Percentiles rank a stretch among this genome's conserved stretches.
Conservation (phyloP, 1,284 basidiomycete genomes). For the Gymnopus androsaceus region DNA sequence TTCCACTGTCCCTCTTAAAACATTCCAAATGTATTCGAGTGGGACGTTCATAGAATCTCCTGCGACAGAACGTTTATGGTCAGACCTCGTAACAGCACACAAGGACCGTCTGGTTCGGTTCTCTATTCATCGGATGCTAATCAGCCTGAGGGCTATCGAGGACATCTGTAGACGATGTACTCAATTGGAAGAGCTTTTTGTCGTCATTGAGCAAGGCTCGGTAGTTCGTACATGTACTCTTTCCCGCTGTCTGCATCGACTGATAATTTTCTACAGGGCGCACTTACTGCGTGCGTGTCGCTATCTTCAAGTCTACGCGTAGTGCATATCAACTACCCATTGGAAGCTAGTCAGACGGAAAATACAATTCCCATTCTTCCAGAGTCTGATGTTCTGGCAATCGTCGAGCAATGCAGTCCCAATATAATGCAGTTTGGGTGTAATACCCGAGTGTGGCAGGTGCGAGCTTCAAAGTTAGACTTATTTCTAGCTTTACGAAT, state of each 20-base stretch:
- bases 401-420: constrained; percentile 43
- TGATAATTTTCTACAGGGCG: constrained; percentile 35
- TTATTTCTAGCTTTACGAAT: too few relatives aligned
- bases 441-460: constrained; percentile 51
- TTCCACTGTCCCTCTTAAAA: constrained; percentile 45
- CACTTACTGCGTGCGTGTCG: constrained; percentile 36
- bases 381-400: constrained; percentile 35
- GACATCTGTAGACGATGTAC: constrained; percentile 56
- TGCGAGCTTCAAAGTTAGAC: too few relatives aligned
- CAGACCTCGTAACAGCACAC: constrained; percentile 49
- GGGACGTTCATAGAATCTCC: constrained; percentile 38
- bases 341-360: constrained; percentile 33
- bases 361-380: constrained; percentile 26
- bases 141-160: constrained; percentile 50
- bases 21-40: constrained; percentile 64
- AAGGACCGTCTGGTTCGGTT: constrained; percentile 53
- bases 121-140: constrained; percentile 63
- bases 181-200: constrained; percentile 60
- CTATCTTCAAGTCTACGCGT: constrained; percentile 42
- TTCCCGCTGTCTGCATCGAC: neutral
- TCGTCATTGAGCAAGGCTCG: constrained; percentile 49
- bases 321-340: constrained; percentile 55
- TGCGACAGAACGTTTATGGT: constrained; percentile 52
- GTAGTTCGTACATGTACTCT: constrained; percentile 39
- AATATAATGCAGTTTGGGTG: constrained; percentile 52